Conservation (phyloP, 768 basidiomycete species). For the Cytidiella melzeri region DNA sequence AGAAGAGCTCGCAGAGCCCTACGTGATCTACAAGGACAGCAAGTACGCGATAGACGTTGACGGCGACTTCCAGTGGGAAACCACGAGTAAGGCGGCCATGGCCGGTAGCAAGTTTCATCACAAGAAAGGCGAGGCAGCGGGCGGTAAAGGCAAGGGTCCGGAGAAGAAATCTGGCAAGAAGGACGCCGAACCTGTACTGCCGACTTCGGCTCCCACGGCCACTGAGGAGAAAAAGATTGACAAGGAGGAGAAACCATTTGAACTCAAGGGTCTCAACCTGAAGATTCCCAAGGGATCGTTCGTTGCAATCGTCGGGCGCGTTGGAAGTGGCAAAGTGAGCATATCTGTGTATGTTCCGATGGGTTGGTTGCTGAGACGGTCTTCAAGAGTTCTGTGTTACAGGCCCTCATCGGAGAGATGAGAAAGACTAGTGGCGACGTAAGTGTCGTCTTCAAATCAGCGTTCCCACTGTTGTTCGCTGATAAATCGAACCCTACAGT, state of each 20-base stretch:
- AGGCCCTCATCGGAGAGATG: slow-evolving; percentile 84
- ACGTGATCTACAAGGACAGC: slow-evolving; percentile 45
- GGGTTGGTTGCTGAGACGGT: no score
- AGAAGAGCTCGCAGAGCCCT: slow-evolving; percentile 63
- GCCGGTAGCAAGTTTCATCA: slow-evolving; percentile 12
- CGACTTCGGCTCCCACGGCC: slow-evolving; percentile 10
- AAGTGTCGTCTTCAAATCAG: neutral
- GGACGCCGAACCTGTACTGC: slow-evolving; percentile 11
- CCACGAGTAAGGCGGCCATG: slow-evolving; percentile 32
- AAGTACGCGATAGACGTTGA: slow-evolving; percentile 61
- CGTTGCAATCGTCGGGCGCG: slow-evolving; percentile 71
- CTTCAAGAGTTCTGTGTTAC: slow-evolving; percentile 66
- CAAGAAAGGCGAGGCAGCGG: slow-evolving; percentile 18
- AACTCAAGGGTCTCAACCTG: slow-evolving; percentile 57
- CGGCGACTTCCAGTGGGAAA: slow-evolving; percentile 81
- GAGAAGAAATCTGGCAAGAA: slow-evolving; percentile 18
- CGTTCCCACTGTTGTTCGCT: neutral
- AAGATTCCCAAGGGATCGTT: slow-evolving; percentile 71
- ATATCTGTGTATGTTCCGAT: no score
- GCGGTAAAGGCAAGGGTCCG: slow-evolving; percentile 22
- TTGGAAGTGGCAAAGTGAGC: slow-evolving; percentile 66
- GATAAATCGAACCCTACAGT: slow-evolving; percentile 22
- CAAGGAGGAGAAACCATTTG: slow-evolving; percentile 43
- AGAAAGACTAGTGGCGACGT: slow-evolving; percentile 52
- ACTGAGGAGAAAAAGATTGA: slow-evolving; percentile 15